Evolutionary conservation across 305 asterid species (phyloP).

Genomic region (Nicotiana rustica): DNA sequence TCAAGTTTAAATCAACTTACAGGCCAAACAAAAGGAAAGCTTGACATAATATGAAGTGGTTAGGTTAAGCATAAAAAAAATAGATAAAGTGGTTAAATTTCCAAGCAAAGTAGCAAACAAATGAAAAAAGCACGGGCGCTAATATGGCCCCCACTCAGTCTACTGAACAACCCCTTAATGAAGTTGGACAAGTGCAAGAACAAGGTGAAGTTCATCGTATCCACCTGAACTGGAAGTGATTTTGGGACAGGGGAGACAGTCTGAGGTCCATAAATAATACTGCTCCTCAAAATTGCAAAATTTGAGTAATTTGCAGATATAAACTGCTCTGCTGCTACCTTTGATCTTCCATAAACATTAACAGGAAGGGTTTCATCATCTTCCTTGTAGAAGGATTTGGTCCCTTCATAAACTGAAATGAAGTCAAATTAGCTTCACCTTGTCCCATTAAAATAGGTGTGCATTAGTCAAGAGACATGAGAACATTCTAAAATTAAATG

Average conservation of each 20-base stretch:
- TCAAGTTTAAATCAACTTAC: not conserved
- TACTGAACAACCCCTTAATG: not conserved
- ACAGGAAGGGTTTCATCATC: slow-evolving; percentile 86
- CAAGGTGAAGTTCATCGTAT: slow-evolving; percentile 14
- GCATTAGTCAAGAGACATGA: slow-evolving; percentile 5
- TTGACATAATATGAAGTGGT: slow-evolving; percentile 19
- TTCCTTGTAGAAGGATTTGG: slow-evolving; percentile 85
- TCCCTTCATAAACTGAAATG: slow-evolving; percentile 86
- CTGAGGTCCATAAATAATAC: slow-evolving; percentile 94
- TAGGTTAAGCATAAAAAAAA: slow-evolving; percentile 1
- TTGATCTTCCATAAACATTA: slow-evolving; percentile 88
- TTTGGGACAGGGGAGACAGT: slow-evolving; percentile 83
- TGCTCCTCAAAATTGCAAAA: slow-evolving; percentile 90
- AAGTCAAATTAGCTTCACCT: slow-evolving; percentile 39
- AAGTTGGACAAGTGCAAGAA: slow-evolving; percentile 22
- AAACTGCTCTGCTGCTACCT: slow-evolving; percentile 78
- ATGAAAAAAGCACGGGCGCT: not conserved
- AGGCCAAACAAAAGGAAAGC: slow-evolving; percentile 16
- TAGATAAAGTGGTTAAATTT: not conserved
- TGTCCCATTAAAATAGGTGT: not conserved
- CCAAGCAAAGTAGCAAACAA: not conserved
- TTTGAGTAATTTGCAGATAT: slow-evolving; percentile 63
- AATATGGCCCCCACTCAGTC: not conserved
- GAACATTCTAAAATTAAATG: slow-evolving; percentile 11
- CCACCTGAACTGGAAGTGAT: slow-evolving; percentile 93